phyloP scores from a whole-genome alignment of 768 basidiomycete genomes.

The Gyrodon lividus region DNA sequence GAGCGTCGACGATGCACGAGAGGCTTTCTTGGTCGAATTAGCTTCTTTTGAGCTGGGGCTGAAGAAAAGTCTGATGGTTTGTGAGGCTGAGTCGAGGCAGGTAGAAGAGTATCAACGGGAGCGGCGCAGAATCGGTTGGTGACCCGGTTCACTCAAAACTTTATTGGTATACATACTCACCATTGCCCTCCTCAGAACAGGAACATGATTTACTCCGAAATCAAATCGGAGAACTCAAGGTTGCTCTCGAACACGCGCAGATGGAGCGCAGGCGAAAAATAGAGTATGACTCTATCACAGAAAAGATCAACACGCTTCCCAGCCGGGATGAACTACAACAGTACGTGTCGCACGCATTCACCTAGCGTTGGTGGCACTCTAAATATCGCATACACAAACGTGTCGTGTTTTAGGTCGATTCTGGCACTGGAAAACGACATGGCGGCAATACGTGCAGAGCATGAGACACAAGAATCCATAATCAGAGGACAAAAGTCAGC shows the following conservation, averaged over 20 bases:
- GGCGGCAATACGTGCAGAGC: conserved; percentile 68
- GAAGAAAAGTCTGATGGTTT: conserved; percentile 79
- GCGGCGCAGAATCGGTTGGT: conserved; percentile 67
- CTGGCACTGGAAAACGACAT: conserved; percentile 74
- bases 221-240: conserved; percentile 79
- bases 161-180: neutral
- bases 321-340: conserved; percentile 72
- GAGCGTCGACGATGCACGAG: conserved; percentile 66
- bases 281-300: conserved; percentile 82
- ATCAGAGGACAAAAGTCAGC: conserved; percentile 69
- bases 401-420: conserved; percentile 53
- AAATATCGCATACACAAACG: neutral
- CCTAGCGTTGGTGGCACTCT: neutral
- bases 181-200: conserved; percentile 44
- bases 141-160: neutral
- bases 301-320: conserved; percentile 78
- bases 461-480: conserved; percentile 66
- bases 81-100: conserved; percentile 82
- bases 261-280: conserved; percentile 74
- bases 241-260: conserved; percentile 75
- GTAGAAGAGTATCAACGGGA: conserved; percentile 82
- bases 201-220: conserved; percentile 65
- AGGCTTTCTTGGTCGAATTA: conserved; percentile 77
- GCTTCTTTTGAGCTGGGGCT: conserved; percentile 72
- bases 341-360: conserved; percentile 44